Percentiles rank a stretch among this genome's conserved stretches.
phyloP scores from a whole-genome alignment of 345 rosid species.

The Eucalyptus camaldulensis region DNA sequence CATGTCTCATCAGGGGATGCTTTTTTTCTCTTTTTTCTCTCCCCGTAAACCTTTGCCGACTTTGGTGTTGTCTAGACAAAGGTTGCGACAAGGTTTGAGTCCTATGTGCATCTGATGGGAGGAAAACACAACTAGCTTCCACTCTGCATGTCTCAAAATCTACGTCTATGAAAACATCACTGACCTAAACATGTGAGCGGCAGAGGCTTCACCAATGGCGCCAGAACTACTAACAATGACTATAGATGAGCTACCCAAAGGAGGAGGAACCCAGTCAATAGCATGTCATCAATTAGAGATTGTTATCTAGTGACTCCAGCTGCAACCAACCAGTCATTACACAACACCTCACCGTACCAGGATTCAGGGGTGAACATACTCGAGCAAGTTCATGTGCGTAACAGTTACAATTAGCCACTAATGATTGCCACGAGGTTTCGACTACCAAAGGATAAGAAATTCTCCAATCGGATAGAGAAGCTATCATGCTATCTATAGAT shows the following conservation, averaged over 20 bases:
- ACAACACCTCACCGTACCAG: background rate
- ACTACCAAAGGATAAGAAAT: background rate
- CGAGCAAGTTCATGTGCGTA: background rate
- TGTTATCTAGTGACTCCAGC: background rate
- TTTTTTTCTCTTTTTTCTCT: background rate
- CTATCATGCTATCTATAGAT: background rate
- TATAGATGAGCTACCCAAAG: background rate
- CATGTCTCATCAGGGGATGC: background rate
- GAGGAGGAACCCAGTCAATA: background rate
- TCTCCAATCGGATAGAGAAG: background rate
- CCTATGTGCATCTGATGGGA: background rate
- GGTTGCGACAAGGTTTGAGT: background rate
- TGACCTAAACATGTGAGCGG: background rate
- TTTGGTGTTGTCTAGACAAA: background rate
- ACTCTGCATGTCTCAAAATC: background rate
- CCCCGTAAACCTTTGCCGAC: background rate
- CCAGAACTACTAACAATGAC: background rate
- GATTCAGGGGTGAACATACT: background rate
- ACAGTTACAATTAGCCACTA: background rate
- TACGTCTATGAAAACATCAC: background rate
- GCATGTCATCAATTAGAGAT: background rate
- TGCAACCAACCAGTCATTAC: background rate
- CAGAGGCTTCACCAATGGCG: background rate
- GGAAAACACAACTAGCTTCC: background rate
- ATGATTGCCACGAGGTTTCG: background rate